A percentile compares a stretch with the other conserved stretches of the same genome.
These are phyloP conservation scores for Boechera stricta DNA, from an alignment of 345 rosid genomes.

Conservation along the genomic window DNA sequence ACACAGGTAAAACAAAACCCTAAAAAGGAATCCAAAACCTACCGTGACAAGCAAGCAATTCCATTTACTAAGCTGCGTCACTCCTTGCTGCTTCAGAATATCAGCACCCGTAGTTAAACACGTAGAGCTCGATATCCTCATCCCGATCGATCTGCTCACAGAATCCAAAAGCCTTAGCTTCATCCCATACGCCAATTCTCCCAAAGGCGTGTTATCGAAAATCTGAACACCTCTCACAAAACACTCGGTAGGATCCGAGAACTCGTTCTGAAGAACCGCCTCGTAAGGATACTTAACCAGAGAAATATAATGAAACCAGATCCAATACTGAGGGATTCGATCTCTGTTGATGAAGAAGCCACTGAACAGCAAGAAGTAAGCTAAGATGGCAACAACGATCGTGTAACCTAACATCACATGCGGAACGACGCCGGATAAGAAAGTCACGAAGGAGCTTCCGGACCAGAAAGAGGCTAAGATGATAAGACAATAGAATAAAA, in stretches of 20 bases:
- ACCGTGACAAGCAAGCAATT: slow-evolving; percentile 75
- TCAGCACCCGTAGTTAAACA: slow-evolving; percentile 77
- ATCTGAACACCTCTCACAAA: slow-evolving; percentile 75
- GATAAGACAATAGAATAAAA: slow-evolving; percentile 63
- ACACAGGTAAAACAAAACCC: slow-evolving; percentile 72
- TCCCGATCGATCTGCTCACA: slow-evolving; percentile 61
- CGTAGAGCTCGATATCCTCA: slow-evolving; percentile 60
- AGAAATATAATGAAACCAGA: slow-evolving; percentile 88
- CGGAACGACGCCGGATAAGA: slow-evolving; percentile 77
- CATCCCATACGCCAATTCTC: slow-evolving; percentile 45
- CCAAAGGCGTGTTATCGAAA: slow-evolving; percentile 75
- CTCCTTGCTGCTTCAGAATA: slow-evolving; percentile 60
- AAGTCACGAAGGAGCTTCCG: slow-evolving; percentile 83
- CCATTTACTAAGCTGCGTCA: slow-evolving; percentile 75
- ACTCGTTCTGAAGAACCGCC: slow-evolving; percentile 66
- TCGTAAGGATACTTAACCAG: slow-evolving; percentile 84
- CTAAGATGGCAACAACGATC: slow-evolving; percentile 66
- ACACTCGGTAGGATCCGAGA: slow-evolving; percentile 62
- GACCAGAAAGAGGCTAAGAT: slow-evolving; percentile 83
- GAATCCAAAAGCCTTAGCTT: slow-evolving; percentile 60
- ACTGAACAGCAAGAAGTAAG: slow-evolving; percentile 85
- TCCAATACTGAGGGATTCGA: slow-evolving; percentile 73
- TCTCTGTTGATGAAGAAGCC: slow-evolving; percentile 86
- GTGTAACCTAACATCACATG: slow-evolving; percentile 86
- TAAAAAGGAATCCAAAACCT: slow-evolving; percentile 83